Conservation (phyloP, 2,329 filamentous ascomycete genomes). For the Penicillium expansum region DNA sequence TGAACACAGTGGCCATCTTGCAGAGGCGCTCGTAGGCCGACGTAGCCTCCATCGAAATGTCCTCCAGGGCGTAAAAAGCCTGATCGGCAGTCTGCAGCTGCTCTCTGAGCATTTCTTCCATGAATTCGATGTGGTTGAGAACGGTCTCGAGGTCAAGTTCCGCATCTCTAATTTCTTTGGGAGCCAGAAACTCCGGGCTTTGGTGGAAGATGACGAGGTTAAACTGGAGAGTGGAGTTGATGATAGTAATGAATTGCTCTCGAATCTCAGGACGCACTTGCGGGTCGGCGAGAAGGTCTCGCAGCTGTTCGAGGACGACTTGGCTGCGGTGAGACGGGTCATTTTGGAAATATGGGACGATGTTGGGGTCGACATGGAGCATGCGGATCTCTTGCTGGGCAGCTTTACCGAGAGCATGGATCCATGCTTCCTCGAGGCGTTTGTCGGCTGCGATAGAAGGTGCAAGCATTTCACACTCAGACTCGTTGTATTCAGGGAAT, state of each 20-base stretch:
- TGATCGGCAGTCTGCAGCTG: slow-evolving; percentile 6
- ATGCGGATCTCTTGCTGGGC: slow-evolving; percentile 22
- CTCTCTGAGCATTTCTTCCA: slow-evolving; percentile 16
- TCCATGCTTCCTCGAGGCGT: slow-evolving; percentile 22
- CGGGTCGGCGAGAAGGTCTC: slow-evolving; percentile 12
- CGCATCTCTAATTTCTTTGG: slow-evolving; percentile 11
- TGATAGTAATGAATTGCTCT: slow-evolving; percentile 21
- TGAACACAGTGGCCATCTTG: slow-evolving; percentile 18
- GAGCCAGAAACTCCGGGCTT: slow-evolving; percentile 10
- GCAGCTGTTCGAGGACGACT: slow-evolving; percentile 17
- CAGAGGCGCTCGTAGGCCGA: slow-evolving; percentile 15
- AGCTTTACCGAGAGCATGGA: slow-evolving; percentile 22
- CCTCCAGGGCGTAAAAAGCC: slow-evolving; percentile 10
- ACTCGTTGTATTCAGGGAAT: slow-evolving; percentile 29
- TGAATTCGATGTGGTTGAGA: neutral
- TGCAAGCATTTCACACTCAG: slow-evolving; percentile 5
- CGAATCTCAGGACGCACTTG: slow-evolving; percentile 11
- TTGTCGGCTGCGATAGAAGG: slow-evolving; percentile 10
- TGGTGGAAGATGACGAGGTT: slow-evolving; percentile 25
- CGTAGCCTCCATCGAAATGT: slow-evolving; percentile 5
- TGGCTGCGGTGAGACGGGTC: slow-evolving; percentile 4
- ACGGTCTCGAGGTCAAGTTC: slow-evolving; percentile 14
- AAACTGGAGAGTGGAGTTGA: slow-evolving; percentile 23
- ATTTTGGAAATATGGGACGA: neutral
- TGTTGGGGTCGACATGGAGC: slow-evolving; percentile 13